Base-by-base conservation (phyloP, 495 filamentous ascomycete genomes). In the Filosporella fistucella region DNA sequence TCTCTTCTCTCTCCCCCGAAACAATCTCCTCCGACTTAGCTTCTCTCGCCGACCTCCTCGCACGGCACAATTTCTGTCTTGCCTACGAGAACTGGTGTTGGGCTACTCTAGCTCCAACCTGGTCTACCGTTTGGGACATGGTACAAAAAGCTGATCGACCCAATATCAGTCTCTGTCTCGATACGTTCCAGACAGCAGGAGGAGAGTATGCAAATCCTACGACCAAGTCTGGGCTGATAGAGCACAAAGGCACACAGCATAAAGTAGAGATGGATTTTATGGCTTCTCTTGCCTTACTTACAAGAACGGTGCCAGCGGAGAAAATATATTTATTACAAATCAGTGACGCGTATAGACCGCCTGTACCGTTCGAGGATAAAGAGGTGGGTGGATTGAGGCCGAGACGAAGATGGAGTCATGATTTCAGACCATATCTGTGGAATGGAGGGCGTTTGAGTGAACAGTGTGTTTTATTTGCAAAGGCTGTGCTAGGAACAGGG, bases 51-150 rank as follows among this genome's bases (percentile, higher is more conserved):
- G 81, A 88, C 38, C 61, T 88, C 47, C 75, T 86, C 2, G 73
- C 77, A 3, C 54, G 65, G 18, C 67, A 74, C 20, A 67, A 70
- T 0, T 76, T 77, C 52, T 68, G 78, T 8, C 62, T 91, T 10
- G 86, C 85, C 1, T 91, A 90, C 49, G 86, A 91, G 61, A 89
- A 90, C 52, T 89, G 87, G 85, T 88, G 85, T 64, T 91, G 87
- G 88, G 81, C 83, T 1, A 82, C 84, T 0, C 76, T 80, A 23
- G 85, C 85, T 0, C 80, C 80, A 4, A 71, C 62, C 6, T 91
- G 86, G 86, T 72, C 69, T 44, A 70, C 77, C 21, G 80, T 82
- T 11, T 89, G 81, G 79, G 67, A 78, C 1, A 83, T 91, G 20
- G 78, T 86, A 4, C 51, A 73, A 36, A 69, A 64, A 10, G 80